These are phyloP conservation scores for Mallotus japonicus DNA, from an alignment of 441 rosid genomes.

Conservation along the genomic window DNA sequence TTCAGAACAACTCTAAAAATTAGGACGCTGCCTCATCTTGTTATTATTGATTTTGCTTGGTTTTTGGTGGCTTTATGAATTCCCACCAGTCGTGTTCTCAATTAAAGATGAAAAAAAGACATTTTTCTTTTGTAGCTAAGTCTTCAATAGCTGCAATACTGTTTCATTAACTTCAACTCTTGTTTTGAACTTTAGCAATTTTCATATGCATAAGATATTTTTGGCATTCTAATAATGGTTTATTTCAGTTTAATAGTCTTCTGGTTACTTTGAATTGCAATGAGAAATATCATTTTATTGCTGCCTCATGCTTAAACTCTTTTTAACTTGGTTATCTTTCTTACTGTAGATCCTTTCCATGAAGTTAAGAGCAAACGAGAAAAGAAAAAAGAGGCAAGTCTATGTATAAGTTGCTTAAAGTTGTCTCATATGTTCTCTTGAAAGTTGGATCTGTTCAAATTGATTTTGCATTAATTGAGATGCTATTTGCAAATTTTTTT, in stretches of 20 bases:
- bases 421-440: neutral
- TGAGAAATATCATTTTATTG: neutral
- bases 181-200: neutral
- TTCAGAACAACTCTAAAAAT: neutral
- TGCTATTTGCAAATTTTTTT: neutral
- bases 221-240: neutral
- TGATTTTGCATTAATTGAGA: neutral
- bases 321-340: conserved; percentile 8
- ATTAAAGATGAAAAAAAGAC: neutral
- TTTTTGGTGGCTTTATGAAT: neutral
- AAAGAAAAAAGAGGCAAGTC: conserved; percentile 84
- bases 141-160: neutral
- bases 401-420: conserved; percentile 1
- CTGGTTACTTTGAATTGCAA: neutral
- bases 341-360: conserved; percentile 77
- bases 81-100: neutral
- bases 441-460: neutral
- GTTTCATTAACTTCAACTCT: neutral
- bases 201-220: neutral
- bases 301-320: neutral
- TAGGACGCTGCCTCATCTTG: neutral
- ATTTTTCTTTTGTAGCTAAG: neutral
- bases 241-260: neutral
- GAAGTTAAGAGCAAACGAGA: conserved; percentile 98
- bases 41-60: neutral